Conservation (phyloP, 805 yeast genomes). For the Candida nemodendra region DNA sequence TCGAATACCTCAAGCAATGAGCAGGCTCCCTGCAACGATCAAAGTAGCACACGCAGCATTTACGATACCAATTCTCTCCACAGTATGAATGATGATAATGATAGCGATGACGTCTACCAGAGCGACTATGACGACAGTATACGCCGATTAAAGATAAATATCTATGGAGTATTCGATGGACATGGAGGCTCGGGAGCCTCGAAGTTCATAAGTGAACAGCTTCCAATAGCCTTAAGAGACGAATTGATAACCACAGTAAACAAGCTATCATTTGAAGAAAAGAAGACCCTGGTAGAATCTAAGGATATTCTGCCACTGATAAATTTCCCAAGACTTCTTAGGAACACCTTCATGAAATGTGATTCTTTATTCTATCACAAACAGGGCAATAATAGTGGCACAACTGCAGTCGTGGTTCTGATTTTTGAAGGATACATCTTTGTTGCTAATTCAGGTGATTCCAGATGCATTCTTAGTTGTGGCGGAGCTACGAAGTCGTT, state of each 20-base stretch:
- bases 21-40: not conserved
- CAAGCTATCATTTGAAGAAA: conserved; percentile 16
- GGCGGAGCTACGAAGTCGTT: conserved; percentile 56
- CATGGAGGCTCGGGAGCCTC: conserved; percentile 75
- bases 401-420: conserved; percentile 49
- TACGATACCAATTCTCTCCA: not conserved
- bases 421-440: conserved; percentile 44
- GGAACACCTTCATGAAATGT: conserved; percentile 43
- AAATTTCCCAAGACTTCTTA: conserved; percentile 33
- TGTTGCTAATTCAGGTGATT: conserved; percentile 76
- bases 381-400: conserved; percentile 45
- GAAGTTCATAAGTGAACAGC: conserved; percentile 44
- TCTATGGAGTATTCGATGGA: conserved; percentile 79
- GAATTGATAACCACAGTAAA: conserved; percentile 17
- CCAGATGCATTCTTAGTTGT: conserved; percentile 58
- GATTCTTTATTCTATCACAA: conserved; percentile 42
- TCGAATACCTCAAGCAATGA: not conserved
- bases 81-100: not conserved
- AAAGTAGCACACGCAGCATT: not conserved
- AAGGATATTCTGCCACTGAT: conserved; percentile 21
- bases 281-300: conserved; percentile 10
- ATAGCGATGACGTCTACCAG: not conserved
- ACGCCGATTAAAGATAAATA: conserved; percentile 28
- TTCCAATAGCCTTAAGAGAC: conserved; percentile 29
- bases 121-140: not conserved